Conservation (phyloP, 2,329 filamentous ascomycete species). For the Alternaria metachromatica region DNA sequence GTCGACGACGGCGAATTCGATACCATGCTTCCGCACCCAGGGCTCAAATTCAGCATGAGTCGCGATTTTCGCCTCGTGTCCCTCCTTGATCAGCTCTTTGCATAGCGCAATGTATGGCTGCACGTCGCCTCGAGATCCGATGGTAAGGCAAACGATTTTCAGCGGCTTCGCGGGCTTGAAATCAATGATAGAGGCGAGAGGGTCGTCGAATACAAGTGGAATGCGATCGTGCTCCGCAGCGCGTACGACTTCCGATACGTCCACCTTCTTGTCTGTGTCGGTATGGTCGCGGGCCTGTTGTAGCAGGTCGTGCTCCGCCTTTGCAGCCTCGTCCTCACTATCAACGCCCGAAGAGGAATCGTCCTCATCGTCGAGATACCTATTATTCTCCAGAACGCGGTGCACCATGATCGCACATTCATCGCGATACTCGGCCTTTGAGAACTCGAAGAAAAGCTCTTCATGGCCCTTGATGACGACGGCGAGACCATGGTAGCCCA, state of each 20-base stretch:
- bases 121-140: constrained; percentile 93
- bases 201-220: constrained; percentile 87
- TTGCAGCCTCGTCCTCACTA: constrained; percentile 74
- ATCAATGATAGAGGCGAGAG: constrained; percentile 83
- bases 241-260: constrained; percentile 39
- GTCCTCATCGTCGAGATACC: constrained; percentile 73
- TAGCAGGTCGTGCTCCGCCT: constrained; percentile 80
- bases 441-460: constrained; percentile 96
- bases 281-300: constrained; percentile 69
- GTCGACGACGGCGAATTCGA: constrained; percentile 86
- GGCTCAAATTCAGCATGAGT: constrained; percentile 88
- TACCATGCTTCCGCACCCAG: constrained; percentile 92
- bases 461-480: constrained; percentile 94
- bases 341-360: constrained; percentile 71
- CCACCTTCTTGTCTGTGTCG: constrained; percentile 24
- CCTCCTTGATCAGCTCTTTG: constrained; percentile 86
- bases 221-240: constrained; percentile 62
- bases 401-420: constrained; percentile 86
- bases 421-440: constrained; percentile 76
- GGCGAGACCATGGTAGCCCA: constrained; percentile 88
- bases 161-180: constrained; percentile 85
- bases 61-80: constrained; percentile 85
- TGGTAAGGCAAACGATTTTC: constrained; percentile 90
- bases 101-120: constrained; percentile 97
- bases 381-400: constrained; percentile 74